phyloP scores from a whole-genome alignment of 192 early-diverging fungal species.

The Phycomyces nitens region DNA sequence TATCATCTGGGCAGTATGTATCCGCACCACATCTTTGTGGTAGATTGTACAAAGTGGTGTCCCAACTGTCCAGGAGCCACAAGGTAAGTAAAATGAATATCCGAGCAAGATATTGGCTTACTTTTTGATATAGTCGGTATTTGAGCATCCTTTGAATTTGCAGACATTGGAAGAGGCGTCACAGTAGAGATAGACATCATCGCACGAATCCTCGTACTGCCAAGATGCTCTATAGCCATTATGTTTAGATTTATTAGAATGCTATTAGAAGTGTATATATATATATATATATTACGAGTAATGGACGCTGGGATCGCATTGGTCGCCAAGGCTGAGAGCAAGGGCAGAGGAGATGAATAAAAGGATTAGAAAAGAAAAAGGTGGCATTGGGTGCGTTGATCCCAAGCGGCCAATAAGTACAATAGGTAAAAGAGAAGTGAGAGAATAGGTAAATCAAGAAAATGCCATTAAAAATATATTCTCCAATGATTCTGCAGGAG shows the following conservation, averaged over 20 bases:
- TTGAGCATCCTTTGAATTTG: slow-evolving; percentile 29
- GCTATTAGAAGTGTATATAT: background rate
- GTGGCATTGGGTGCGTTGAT: too few relatives aligned
- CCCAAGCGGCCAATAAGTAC: too few relatives aligned
- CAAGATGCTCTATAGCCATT: slow-evolving; percentile 19
- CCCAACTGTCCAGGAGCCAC: slow-evolving; percentile 13
- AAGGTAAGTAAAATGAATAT: background rate
- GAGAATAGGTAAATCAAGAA: too few relatives aligned
- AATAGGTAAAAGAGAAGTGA: too few relatives aligned
- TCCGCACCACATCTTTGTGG: slow-evolving; percentile 22
- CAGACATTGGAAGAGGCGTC: slow-evolving; percentile 23
- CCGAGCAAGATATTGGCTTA: slow-evolving; percentile 2
- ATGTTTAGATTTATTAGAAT: background rate
- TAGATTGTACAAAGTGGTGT: slow-evolving; percentile 6
- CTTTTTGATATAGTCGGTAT: slow-evolving; percentile 35
- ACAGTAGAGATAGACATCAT: slow-evolving; percentile 32
- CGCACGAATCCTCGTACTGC: slow-evolving; percentile 29
- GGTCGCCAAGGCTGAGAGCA: slow-evolving; percentile 10
- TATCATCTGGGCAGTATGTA: slow-evolving; percentile 34
- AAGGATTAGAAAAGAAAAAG: background rate
- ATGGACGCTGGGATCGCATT: slow-evolving; percentile 5
- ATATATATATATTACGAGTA: slow-evolving; percentile 13
- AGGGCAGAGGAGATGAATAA: background rate
- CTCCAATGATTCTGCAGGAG: too few relatives aligned
- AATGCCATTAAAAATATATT: too few relatives aligned